A percentile compares a stretch with the other conserved stretches of the same genome.
Evolutionary conservation across 139 green algal species (phyloP).

Genomic region (Chlorella vulgaris): DNA sequence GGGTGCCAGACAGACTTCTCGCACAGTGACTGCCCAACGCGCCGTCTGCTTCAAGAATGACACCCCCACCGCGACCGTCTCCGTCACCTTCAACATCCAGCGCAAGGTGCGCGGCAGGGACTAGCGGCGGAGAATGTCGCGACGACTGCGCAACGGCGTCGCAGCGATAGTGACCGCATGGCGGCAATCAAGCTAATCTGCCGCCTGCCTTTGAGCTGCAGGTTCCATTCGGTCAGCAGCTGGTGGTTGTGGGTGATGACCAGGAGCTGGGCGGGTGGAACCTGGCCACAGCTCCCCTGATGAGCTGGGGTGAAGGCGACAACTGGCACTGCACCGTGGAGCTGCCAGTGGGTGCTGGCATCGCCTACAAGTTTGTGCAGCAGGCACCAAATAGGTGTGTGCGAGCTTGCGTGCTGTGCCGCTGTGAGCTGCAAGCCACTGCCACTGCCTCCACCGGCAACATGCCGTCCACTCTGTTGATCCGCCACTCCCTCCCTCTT

Average conservation of each 20-base stretch:
- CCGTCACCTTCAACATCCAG: no score
- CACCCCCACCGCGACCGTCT: no score
- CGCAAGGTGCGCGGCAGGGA: no score
- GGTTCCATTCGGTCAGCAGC: neutral
- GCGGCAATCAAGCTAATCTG: neutral
- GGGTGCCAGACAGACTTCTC: no score
- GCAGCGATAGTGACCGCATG: no score
- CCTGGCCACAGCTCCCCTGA: neutral
- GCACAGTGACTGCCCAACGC: no score
- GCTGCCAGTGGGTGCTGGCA: neutral
- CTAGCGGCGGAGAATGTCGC: no score
- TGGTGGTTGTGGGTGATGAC: neutral
- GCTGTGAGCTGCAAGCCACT: no score
- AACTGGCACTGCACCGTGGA: neutral
- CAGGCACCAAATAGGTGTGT: neutral
- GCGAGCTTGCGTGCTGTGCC: no score
- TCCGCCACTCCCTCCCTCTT: neutral
- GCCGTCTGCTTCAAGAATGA: no score
- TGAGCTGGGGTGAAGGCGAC: neutral
- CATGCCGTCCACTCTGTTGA: neutral
- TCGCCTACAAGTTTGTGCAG: slow-evolving; percentile 1
- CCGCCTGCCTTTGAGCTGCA: neutral
- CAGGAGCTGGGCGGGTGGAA: neutral
- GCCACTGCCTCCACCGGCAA: no score
- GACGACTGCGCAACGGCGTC: no score